Percentiles rank a stretch among this genome's conserved stretches.
Conservation (phyloP, 1,284 basidiomycete genomes). For the Boletellus dicymbophilus region DNA sequence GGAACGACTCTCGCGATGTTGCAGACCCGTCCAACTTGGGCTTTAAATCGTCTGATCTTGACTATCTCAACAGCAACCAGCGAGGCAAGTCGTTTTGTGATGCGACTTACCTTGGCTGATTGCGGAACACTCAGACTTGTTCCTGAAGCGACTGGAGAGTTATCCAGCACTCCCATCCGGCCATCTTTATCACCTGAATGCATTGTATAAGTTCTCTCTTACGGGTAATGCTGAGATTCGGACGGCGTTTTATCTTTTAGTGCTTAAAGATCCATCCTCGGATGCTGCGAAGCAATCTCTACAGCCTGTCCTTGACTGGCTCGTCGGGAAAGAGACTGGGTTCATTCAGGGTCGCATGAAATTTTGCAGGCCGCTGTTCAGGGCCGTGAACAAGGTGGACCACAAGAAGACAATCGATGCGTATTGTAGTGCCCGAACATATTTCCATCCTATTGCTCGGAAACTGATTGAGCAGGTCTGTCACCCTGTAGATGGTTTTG, state of each 20-base stretch:
- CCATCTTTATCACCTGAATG: constrained; percentile 57
- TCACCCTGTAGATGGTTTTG: neutral
- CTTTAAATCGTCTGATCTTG: constrained; percentile 59
- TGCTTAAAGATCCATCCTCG: constrained; percentile 53
- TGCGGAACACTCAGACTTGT: constrained; percentile 51
- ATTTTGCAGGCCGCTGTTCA: constrained; percentile 75
- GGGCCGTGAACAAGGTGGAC: constrained; percentile 59
- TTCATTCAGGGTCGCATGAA: constrained; percentile 80
- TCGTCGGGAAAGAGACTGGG: constrained; percentile 60
- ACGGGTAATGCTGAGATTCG: constrained; percentile 73
- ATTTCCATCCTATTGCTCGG: constrained; percentile 82
- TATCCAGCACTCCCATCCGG: constrained; percentile 54
- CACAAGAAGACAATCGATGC: constrained; percentile 58
- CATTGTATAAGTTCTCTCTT: constrained; percentile 53
- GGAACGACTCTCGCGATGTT: constrained; percentile 68
- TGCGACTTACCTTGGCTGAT: neutral
- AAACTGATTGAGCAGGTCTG: constrained; percentile 74
- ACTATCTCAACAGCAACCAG: constrained; percentile 66
- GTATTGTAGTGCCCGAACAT: constrained; percentile 54
- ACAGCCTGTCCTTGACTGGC: constrained; percentile 65
- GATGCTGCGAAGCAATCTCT: constrained; percentile 50
- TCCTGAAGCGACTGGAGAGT: constrained; percentile 69
- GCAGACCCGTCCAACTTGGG: constrained; percentile 45
- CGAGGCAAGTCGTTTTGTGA: constrained; percentile 42
- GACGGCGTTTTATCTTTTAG: constrained; percentile 68